Evolutionary conservation across 495 filamentous ascomycete genomes (phyloP).

Genomic region (Podospora bellae-mahoneyi): DNA sequence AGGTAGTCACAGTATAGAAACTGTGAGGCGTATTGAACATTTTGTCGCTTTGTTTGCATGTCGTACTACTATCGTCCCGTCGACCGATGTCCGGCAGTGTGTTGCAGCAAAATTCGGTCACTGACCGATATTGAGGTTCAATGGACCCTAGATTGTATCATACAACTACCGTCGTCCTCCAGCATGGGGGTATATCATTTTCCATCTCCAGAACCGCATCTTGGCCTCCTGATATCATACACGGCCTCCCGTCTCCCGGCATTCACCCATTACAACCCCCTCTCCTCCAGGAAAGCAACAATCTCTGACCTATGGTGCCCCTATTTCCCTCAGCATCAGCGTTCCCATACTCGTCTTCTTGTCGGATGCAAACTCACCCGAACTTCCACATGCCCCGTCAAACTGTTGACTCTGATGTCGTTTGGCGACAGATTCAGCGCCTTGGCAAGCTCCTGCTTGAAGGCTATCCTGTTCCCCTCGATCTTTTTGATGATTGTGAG

Average conservation of each 20-base stretch:
- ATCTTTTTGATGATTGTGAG: constrained; percentile 74
- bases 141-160: too few relatives aligned
- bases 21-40: constrained; percentile 5
- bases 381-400: constrained; percentile 62
- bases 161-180: too few relatives aligned
- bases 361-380: constrained; percentile 44
- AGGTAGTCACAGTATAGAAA: background rate
- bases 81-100: background rate
- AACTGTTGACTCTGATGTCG: constrained; percentile 53
- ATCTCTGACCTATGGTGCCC: constrained; percentile 19
- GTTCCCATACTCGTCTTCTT: background rate
- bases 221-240: background rate
- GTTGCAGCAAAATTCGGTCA: too few relatives aligned
- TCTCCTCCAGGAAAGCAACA: constrained; percentile 11
- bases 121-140: too few relatives aligned
- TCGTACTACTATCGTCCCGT: too few relatives aligned
- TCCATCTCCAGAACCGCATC: background rate
- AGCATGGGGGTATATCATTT: background rate
- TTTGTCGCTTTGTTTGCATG: background rate
- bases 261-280: constrained; percentile 12
- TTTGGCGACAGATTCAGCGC: constrained; percentile 43
- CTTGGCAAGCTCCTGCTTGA: constrained; percentile 49
- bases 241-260: background rate
- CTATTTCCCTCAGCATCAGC: constrained; percentile 3
- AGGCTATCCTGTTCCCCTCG: constrained; percentile 61